phyloP scores from a whole-genome alignment of 2,329 filamentous ascomycete species.

The Phaeosphaeria sp. region DNA sequence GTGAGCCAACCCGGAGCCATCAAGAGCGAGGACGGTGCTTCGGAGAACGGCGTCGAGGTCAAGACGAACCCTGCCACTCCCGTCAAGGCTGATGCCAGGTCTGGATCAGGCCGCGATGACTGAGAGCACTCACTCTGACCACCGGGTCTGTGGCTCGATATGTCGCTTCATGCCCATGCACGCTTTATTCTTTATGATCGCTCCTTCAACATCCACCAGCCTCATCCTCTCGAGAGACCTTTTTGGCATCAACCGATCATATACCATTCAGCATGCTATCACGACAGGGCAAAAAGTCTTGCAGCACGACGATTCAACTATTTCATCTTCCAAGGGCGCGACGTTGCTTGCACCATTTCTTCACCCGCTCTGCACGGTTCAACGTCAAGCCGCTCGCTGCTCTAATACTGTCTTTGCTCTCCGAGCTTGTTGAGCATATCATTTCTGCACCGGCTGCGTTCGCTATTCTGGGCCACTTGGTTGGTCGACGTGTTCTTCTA shows the following conservation, averaged over 20 bases:
- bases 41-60: constrained; percentile 37
- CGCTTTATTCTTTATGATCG: constrained; percentile 40
- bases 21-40: constrained; percentile 37
- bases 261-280: constrained; percentile 20
- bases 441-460: constrained; percentile 20
- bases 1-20: constrained; percentile 31
- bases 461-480: constrained; percentile 13
- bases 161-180: constrained; percentile 26
- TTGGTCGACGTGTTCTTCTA: constrained; percentile 22
- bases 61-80: constrained; percentile 46
- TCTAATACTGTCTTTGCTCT: constrained; percentile 28
- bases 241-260: constrained; percentile 24
- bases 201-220: constrained; percentile 33
- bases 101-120: constrained; percentile 33
- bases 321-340: constrained; percentile 15
- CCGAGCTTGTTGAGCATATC: constrained; percentile 25
- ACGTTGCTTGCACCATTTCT: constrained; percentile 20
- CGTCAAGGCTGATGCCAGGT: constrained; percentile 36
- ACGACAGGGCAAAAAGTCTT: constrained; percentile 5
- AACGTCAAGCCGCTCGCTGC: constrained; percentile 18
- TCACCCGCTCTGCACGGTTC: constrained; percentile 14
- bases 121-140: constrained; percentile 17
- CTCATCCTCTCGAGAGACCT: constrained; percentile 23
- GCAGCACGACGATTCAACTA: constrained; percentile 16
- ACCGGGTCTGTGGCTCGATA: constrained; percentile 2